Evolutionary conservation across 176 grass and related monocot species (phyloP).

Genomic region (Chloris gayana): DNA sequence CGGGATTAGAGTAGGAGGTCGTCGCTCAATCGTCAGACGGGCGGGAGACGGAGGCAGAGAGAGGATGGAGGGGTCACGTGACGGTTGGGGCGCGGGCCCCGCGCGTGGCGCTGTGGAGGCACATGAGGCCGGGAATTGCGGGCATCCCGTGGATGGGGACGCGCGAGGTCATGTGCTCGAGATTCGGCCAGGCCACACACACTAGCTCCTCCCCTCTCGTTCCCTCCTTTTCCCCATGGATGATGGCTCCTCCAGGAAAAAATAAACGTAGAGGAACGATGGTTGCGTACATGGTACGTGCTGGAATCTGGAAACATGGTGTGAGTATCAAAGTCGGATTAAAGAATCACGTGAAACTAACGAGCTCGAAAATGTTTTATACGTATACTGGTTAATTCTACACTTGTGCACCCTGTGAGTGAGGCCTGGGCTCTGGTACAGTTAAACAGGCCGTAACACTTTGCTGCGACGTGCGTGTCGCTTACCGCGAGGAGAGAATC

Average conservation of each 20-base stretch:
- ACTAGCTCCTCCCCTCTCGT: not conserved
- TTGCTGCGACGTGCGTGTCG: not conserved
- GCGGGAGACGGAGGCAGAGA: not conserved
- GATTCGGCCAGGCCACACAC: constrained; percentile 48
- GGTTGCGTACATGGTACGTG: not conserved
- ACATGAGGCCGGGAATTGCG: constrained; percentile 72
- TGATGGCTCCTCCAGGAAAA: not conserved
- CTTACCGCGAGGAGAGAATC: not conserved
- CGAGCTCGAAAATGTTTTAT: too few species aligned
- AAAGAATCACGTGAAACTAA: too few species aligned
- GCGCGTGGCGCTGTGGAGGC: constrained; percentile 7
- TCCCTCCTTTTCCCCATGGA: not conserved
- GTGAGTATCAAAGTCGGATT: too few species aligned
- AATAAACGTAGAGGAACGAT: not conserved
- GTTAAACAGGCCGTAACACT: not conserved
- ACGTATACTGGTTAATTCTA: too few species aligned
- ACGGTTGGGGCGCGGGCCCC: constrained; percentile 35
- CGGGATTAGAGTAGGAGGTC: too few species aligned
- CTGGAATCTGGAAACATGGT: not conserved
- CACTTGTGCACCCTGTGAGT: too few species aligned
- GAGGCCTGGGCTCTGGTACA: too few species aligned
- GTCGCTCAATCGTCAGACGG: not conserved
- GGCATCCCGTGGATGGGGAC: constrained; percentile 58
- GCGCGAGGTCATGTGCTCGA: constrained; percentile 51
- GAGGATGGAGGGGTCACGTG: constrained; percentile 34